Conservation (phyloP, 805 yeast genomes). For the Tetrapisispora iriomotensis region DNA sequence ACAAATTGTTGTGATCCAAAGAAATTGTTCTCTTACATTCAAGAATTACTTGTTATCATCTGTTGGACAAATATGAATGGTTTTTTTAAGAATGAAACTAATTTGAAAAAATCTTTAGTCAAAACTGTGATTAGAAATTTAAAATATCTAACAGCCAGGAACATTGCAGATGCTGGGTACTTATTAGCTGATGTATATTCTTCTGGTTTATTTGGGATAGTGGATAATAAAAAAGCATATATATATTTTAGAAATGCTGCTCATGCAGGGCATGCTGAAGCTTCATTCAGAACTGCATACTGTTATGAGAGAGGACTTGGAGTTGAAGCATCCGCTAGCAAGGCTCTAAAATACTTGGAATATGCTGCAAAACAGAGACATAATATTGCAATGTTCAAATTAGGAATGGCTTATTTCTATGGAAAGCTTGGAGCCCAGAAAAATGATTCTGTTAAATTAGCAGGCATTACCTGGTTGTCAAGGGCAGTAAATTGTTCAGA, state of each 20-base stretch:
- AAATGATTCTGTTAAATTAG: conserved; percentile 56
- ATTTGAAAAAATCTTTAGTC: conserved; percentile 42
- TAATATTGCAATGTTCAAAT: conserved; percentile 86
- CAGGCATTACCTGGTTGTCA: conserved; percentile 83
- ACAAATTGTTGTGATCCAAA: conserved; percentile 71
- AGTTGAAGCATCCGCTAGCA: conserved; percentile 72
- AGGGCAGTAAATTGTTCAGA: conserved; percentile 76
- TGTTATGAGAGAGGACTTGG: conserved; percentile 93
- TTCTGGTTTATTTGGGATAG: conserved; percentile 69
- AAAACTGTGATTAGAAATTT: conserved; percentile 66
- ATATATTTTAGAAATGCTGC: conserved; percentile 74
- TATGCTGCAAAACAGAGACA: conserved; percentile 83
- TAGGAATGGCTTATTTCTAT: conserved; percentile 76
- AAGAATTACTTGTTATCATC: conserved; percentile 74
- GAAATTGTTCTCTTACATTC: conserved; percentile 76
- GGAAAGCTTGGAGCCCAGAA: conserved; percentile 69
- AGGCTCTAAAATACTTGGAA: conserved; percentile 68
- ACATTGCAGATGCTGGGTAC: conserved; percentile 81
- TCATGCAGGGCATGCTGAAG: conserved; percentile 79
- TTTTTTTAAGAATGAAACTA: conserved; percentile 11
- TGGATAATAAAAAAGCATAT: conserved; percentile 68
- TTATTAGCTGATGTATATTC: conserved; percentile 76
- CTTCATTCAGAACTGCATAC: conserved; percentile 79
- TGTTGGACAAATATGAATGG: conserved; percentile 38
- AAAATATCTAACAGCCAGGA: conserved; percentile 60